These are phyloP conservation scores for Moricandia arvensis DNA, from an alignment of 345 rosid genomes.

Conservation along the genomic window DNA sequence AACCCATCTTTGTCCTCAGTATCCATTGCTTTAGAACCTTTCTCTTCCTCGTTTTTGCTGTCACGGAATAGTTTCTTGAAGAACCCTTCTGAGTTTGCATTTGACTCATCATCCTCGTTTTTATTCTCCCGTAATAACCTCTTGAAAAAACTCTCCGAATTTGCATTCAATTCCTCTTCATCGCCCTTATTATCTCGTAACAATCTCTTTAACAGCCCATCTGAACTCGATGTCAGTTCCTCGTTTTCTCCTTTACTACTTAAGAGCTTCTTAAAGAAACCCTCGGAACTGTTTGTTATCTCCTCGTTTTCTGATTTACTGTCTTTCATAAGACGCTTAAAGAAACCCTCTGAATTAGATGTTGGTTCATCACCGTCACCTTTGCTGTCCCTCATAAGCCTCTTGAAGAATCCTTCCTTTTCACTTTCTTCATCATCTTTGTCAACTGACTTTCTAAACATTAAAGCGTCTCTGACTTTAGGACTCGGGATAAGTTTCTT, in stretches of 20 bases:
- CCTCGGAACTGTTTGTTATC: conserved; percentile 59
- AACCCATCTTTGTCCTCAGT: conserved; percentile 94
- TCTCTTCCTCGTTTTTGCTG: conserved; percentile 69
- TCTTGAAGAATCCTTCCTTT: conserved; percentile 94
- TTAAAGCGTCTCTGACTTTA: conserved; percentile 87
- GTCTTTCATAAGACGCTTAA: conserved; percentile 74
- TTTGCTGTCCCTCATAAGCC: conserved; percentile 78
- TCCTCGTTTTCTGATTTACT: conserved; percentile 70
- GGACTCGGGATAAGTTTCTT: conserved; percentile 92
- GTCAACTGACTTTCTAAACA: conserved; percentile 91
- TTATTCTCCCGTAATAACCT: conserved; percentile 66
- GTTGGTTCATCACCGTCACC: conserved; percentile 78
- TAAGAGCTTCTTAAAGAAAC: conserved; percentile 70
- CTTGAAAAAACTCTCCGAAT: conserved; percentile 59
- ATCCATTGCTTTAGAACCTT: conserved; percentile 60
- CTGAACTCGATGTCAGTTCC: conserved; percentile 60
- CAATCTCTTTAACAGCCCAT: conserved; percentile 71
- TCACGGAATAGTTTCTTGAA: conserved; percentile 82
- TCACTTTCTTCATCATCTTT: conserved; percentile 89
- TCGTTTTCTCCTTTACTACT: conserved; percentile 66
- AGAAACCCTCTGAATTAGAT: conserved; percentile 71
- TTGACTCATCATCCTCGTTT: conserved; percentile 61
- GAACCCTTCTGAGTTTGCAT: conserved; percentile 71
- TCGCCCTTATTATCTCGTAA: conserved; percentile 64
- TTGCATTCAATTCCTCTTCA: conserved; percentile 62